phyloP scores from a whole-genome alignment of 202 grass and related monocot genomes.

The Digitaria exilis region DNA sequence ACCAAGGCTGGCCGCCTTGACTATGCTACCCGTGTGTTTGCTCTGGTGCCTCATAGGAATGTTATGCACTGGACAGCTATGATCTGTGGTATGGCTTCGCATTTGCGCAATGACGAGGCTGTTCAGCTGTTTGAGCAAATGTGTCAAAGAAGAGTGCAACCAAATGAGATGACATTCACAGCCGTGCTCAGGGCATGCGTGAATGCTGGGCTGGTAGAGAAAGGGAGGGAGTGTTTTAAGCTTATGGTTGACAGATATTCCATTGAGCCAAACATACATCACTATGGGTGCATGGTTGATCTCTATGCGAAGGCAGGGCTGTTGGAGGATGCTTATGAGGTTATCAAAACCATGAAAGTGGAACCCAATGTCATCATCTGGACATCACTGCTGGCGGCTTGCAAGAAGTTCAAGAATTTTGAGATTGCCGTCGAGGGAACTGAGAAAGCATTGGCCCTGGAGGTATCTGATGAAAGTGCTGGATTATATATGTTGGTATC shows the following conservation, averaged over 20 bases:
- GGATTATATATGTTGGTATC: slow-evolving; percentile 63
- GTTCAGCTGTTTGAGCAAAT: slow-evolving; percentile 63
- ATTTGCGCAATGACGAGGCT: slow-evolving; percentile 37
- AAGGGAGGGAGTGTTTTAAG: slow-evolving; percentile 49
- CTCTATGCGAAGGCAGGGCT: slow-evolving; percentile 65
- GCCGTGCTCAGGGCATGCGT: slow-evolving; percentile 56
- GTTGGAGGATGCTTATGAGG: slow-evolving; percentile 65
- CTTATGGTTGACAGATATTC: slow-evolving; percentile 64
- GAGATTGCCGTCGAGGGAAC: slow-evolving; percentile 59
- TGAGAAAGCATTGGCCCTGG: slow-evolving; percentile 63
- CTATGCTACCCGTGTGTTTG: slow-evolving; percentile 48
- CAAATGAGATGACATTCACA: slow-evolving; percentile 65
- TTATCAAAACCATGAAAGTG: slow-evolving; percentile 70
- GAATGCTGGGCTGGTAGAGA: slow-evolving; percentile 62
- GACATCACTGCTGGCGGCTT: slow-evolving; percentile 65
- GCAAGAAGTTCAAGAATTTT: slow-evolving; percentile 67
- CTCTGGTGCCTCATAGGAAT: slow-evolving; percentile 36
- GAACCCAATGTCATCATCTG: slow-evolving; percentile 69
- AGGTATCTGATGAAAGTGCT: slow-evolving; percentile 52
- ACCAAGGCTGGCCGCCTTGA: slow-evolving; percentile 48
- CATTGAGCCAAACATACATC: slow-evolving; percentile 60
- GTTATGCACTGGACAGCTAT: slow-evolving; percentile 70
- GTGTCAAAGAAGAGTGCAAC: slow-evolving; percentile 35
- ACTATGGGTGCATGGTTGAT: slow-evolving; percentile 86
- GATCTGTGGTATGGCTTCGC: slow-evolving; percentile 55